Conservation (phyloP, 2,329 filamentous ascomycete genomes). For the Alternaria hordeiaustralica region DNA sequence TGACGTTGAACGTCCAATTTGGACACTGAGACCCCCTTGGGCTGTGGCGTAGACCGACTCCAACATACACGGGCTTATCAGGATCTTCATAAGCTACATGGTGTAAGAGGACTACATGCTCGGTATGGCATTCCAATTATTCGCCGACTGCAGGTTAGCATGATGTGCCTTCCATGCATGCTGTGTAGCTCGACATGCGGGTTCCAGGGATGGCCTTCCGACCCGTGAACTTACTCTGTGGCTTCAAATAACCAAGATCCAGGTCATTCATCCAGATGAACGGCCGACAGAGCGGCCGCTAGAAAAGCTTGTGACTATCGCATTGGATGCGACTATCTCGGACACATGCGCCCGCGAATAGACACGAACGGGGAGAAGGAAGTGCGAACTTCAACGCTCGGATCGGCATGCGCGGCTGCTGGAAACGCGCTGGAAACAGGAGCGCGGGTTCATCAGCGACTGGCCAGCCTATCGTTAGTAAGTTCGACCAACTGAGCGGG, state of each 20-base stretch:
- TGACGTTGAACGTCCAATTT: constrained; percentile 9
- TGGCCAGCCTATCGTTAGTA: constrained; percentile 9
- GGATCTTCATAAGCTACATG: constrained; percentile 14
- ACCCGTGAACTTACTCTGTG: background rate
- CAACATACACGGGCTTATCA: constrained; percentile 4
- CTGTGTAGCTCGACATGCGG: constrained; percentile 11
- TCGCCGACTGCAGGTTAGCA: constrained; percentile 13
- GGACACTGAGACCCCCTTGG: background rate
- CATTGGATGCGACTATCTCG: background rate
- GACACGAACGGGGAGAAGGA: background rate
- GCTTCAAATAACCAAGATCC: background rate
- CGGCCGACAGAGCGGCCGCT: constrained; percentile 1
- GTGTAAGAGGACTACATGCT: background rate
- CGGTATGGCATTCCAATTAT: background rate
- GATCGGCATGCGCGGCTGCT: constrained; percentile 13
- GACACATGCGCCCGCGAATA: background rate
- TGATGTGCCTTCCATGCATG: constrained; percentile 10
- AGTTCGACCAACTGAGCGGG: background rate
- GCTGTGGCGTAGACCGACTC: constrained; percentile 2
- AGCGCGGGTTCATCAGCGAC: background rate
- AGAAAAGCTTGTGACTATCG: background rate
- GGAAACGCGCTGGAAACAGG: constrained; percentile 3
- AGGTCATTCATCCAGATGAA: background rate
- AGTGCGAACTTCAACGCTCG: constrained; percentile 1
- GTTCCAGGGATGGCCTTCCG: background rate